A percentile compares a stretch with the other conserved stretches of the same genome.
Conservation (phyloP, 1,284 basidiomycete species). For the Meira miltonrushii region DNA sequence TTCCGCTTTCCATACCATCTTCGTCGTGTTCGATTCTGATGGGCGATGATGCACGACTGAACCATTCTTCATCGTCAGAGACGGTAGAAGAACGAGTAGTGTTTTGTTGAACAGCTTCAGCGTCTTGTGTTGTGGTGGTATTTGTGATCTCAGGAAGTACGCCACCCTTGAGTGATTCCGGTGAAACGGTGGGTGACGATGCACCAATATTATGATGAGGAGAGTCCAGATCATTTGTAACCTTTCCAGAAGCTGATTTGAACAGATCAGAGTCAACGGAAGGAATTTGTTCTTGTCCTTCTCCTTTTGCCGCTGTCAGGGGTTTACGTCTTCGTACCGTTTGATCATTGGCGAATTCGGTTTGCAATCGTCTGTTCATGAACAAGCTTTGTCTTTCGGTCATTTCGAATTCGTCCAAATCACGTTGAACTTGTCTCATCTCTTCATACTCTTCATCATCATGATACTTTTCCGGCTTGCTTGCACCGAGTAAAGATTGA, state of each 20-base stretch:
- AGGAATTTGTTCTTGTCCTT: too few relatives aligned
- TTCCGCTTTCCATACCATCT: background rate
- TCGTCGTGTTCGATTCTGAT: background rate
- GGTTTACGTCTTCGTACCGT: background rate
- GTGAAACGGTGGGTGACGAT: background rate
- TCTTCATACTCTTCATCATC: constrained; percentile 14
- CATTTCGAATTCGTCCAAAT: constrained; percentile 30
- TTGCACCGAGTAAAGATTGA: constrained; percentile 18
- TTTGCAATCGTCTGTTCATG: background rate
- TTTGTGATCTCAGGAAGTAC: background rate
- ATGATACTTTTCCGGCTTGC: constrained; percentile 24
- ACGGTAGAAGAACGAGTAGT: background rate
- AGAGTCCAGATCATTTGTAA: background rate
- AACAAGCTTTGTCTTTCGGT: constrained; percentile 18
- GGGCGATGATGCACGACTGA: background rate
- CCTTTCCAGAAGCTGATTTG: background rate
- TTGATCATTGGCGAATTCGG: background rate
- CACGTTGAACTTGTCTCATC: too few relatives aligned
- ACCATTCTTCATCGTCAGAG: background rate
- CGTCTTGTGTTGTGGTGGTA: background rate
- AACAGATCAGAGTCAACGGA: background rate
- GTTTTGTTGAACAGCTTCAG: background rate
- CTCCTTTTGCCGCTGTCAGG: background rate
- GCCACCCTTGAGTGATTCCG: background rate
- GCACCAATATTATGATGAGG: constrained; percentile 8